Base-by-base conservation (phyloP, 2,329 filamentous ascomycete species). In the Pyrenophora graminea region DNA sequence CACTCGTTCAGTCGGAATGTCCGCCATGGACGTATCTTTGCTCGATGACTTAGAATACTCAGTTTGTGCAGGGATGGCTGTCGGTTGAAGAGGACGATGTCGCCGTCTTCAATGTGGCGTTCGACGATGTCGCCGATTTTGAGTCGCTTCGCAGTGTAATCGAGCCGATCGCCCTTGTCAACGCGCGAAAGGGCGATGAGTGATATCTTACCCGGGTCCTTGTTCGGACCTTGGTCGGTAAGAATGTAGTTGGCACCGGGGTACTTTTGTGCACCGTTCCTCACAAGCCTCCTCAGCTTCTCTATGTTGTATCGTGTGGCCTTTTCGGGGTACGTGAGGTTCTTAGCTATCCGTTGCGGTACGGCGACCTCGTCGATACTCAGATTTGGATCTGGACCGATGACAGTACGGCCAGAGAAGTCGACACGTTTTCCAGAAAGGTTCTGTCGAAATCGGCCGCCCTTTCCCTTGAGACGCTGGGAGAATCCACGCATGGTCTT, bases 1-100 rank as follows among this genome's bases (percentile, higher is more conserved):
- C 94, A 99, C 72, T 99, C 94, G 70, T 99, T 99, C 15, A 99
- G 81, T 47, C 94, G 88, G 71, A 99, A 97, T 0, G 94, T 99
- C 73, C 92, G 86, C 87, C 94, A 96, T 0, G 93, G 94, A 42
- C 94, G 85, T 41, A 99, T 85, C 74, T 97, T 97, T 63, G 88
- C 94, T 67, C 89, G 86, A 78, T 99, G 94, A 68, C 90, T 93
- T 77, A 99, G 91, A 73, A 99, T 99, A 85, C 91, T 96, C 59
- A 99, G 88, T 74, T 97, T 99, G 81, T 99, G 94, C 7, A 99
- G 83, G 1, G 94, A 99, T 0, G 94, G 94, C 69, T 99, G 94
- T 55, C 94, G 90, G 70, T 99, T 99, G 82, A 99, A 99, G 0
- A 99, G 84, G 1, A 97, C 93, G 61, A 97, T 89, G 71, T 99